These are phyloP conservation scores for Phoenix roebelenii DNA, from an alignment of 176 grass and related monocot species.

Conservation along the genomic window DNA sequence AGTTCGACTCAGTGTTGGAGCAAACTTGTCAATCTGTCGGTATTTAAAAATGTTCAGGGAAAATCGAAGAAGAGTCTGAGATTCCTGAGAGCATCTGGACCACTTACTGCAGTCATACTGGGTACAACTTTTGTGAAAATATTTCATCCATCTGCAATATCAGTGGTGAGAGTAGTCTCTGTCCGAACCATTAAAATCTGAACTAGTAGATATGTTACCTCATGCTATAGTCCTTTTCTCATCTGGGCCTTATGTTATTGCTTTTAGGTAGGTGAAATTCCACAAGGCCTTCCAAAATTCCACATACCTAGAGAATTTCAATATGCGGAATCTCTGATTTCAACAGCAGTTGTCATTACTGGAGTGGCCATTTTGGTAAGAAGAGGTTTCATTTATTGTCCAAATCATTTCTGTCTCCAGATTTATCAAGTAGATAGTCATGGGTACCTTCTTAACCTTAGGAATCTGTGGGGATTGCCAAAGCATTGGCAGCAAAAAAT, in stretches of 20 bases:
- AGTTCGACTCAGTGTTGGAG: not conserved
- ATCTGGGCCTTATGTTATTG: not conserved
- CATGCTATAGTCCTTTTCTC: not conserved
- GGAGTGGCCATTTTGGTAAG: conserved; percentile 96
- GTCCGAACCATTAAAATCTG: not conserved
- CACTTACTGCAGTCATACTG: conserved; percentile 82
- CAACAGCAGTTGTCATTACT: conserved; percentile 87
- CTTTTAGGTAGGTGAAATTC: conserved; percentile 91
- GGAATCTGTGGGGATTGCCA: conserved; percentile 99
- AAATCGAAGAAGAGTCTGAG: conserved; percentile 75
- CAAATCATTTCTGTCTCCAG: too few species aligned
- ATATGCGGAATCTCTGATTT: conserved; percentile 55
- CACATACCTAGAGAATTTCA: conserved; percentile 79
- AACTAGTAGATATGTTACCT: not conserved
- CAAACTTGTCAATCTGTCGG: conserved; percentile 2
- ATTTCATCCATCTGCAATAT: conserved; percentile 75
- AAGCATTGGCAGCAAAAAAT: conserved; percentile 95
- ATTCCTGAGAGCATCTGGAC: conserved; percentile 65
- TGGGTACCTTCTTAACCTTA: conserved; percentile 25
- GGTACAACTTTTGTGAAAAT: conserved; percentile 85
- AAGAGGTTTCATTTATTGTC: not conserved
- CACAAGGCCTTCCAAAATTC: conserved; percentile 84
- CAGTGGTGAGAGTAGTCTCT: conserved; percentile 60
- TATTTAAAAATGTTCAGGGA: conserved; percentile 36
- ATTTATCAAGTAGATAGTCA: not conserved